Evolutionary conservation across 2,329 filamentous ascomycete species (phyloP).

Genomic region (Trichoderma sp.): DNA sequence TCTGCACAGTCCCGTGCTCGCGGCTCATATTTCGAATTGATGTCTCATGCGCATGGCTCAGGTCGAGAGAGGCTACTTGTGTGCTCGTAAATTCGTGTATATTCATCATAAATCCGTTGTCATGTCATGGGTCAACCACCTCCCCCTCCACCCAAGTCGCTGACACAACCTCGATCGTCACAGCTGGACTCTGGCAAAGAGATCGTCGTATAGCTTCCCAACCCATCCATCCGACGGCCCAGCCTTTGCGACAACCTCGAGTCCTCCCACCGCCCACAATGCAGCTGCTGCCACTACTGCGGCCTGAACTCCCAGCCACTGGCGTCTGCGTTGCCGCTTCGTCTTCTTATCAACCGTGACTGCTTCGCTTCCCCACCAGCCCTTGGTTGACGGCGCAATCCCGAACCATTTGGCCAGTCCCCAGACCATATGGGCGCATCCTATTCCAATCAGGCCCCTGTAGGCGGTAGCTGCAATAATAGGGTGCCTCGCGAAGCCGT

Average conservation of each 20-base stretch:
- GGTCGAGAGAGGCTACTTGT: background rate
- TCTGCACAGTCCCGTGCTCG: background rate
- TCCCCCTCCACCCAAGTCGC: background rate
- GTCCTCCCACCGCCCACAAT: slow-evolving; percentile 78
- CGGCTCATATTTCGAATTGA: background rate
- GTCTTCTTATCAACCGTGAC: slow-evolving; percentile 48
- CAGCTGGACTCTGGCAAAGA: slow-evolving; percentile 43
- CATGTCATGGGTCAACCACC: background rate
- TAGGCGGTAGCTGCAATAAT: slow-evolving; percentile 68
- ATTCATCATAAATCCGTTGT: background rate
- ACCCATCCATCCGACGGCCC: slow-evolving; percentile 75
- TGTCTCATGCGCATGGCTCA: background rate
- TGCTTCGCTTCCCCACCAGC: slow-evolving; percentile 44
- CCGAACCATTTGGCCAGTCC: slow-evolving; percentile 82
- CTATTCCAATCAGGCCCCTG: slow-evolving; percentile 61
- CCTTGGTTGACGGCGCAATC: slow-evolving; percentile 56
- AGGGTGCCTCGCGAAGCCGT: slow-evolving; percentile 76
- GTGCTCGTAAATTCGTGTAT: slow-evolving; percentile 11
- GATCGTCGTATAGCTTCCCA: slow-evolving; percentile 72
- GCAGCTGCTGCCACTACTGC: slow-evolving; percentile 55
- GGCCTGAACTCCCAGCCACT: slow-evolving; percentile 71
- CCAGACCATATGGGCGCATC: slow-evolving; percentile 77
- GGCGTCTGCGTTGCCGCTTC: slow-evolving; percentile 56
- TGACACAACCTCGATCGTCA: slow-evolving; percentile 22
- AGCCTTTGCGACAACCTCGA: slow-evolving; percentile 73